Base-by-base conservation (phyloP, 176 grass and related monocot species). In the Thalia dealbata region DNA sequence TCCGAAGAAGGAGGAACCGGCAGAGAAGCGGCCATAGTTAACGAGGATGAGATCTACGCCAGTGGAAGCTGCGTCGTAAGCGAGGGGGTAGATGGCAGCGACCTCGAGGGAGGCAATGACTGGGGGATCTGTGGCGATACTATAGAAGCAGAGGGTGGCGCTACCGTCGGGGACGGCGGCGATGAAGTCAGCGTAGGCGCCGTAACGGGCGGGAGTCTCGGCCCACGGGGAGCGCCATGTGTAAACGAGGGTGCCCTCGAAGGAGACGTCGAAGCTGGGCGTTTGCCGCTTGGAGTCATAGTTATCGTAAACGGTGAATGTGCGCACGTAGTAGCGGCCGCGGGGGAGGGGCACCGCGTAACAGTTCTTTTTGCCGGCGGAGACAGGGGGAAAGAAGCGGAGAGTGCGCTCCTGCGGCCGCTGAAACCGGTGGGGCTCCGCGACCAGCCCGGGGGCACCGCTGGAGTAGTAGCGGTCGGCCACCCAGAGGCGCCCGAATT, bases 281-380 rank as follows among this genome's bases (percentile, higher is more conserved):
- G 90, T 83, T 2, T 85, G 87, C 48, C 83, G 62, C 76, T 99
- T 93, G 67, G 90, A 91, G 79, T 99, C 85, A 79, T 93, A 99
- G 81, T 99, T 99, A 79, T 99, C 95, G 87, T 99, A 99, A 73
- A 99, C 87, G 65, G 95, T 86, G 87, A 99, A 99, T 65, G 88
- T 52, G 76, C 95, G 90, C 19, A 99, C 83, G 81, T 99, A 99
- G 82, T 99, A 99, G 64, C 95, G 88, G 21, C 95, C 95, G 9
- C 80, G 72, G 0, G 88, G 81, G 0, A 99, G 74, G 0, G 95
- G 95, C 0, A 99, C 76, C 26, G 95, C 80, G 76, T 99, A 99
- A 87, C 95, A 99, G 64, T 78, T 88, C 55, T 87, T 86, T 81
- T 99, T 99, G 79, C 95, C 95, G 0, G 85, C 81, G 26, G 95